A percentile compares a stretch with the other conserved stretches of the same genome.
These are phyloP conservation scores for Discostella stelligeroides DNA, from an alignment of 108 stramenopile species.

Conservation along the genomic window DNA sequence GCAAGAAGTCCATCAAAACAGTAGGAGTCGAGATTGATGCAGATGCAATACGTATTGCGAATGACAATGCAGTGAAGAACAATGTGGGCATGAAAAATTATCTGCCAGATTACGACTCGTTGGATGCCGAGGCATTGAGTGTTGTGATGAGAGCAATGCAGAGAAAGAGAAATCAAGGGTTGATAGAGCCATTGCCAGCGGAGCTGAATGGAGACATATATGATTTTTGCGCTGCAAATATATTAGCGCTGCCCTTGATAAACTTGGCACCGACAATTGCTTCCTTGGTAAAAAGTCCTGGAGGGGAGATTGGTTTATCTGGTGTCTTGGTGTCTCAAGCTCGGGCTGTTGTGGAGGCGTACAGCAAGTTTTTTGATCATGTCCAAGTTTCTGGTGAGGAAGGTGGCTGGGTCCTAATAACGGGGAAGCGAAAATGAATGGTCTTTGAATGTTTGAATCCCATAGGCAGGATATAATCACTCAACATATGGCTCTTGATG, in stretches of 20 bases:
- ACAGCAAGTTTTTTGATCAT: constrained; percentile 64
- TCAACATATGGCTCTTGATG: no score
- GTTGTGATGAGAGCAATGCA: constrained; percentile 66
- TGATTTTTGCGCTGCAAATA: constrained; percentile 79
- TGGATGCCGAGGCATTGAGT: constrained; percentile 68
- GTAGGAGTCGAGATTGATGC: constrained; percentile 84
- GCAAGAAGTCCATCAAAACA: constrained; percentile 31
- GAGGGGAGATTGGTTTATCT: constrained; percentile 68
- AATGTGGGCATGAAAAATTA: constrained; percentile 67
- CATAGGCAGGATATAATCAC: no score
- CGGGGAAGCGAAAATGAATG: constrained; percentile 60
- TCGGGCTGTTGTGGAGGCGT: constrained; percentile 61
- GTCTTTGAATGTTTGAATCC: no score
- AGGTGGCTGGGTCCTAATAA: constrained; percentile 70
- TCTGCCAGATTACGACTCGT: constrained; percentile 58
- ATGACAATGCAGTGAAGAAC: constrained; percentile 74
- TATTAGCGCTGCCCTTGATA: constrained; percentile 72
- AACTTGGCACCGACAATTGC: constrained; percentile 63
- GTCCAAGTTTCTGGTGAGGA: constrained; percentile 57
- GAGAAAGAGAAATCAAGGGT: constrained; percentile 38
- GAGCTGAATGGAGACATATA: constrained; percentile 60
- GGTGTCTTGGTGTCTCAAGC: constrained; percentile 69
- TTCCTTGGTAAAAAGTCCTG: constrained; percentile 55
- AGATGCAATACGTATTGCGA: constrained; percentile 79
- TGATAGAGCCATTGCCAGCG: constrained; percentile 48